phyloP scores from a whole-genome alignment of 305 asterid genomes.

The Ajuga reptans region DNA sequence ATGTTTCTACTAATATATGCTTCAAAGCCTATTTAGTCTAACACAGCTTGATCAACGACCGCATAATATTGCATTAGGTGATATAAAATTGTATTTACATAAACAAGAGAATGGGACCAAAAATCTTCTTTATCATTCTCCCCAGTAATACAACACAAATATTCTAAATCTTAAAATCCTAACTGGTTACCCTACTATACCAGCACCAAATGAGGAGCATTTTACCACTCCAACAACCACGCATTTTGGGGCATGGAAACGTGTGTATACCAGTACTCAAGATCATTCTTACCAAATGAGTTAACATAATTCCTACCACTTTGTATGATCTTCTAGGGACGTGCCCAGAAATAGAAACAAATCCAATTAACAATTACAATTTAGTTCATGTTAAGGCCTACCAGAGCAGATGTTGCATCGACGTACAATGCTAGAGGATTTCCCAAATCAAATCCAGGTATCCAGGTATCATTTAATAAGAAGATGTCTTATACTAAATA shows the following conservation, averaged over 20 bases:
- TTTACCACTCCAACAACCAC: neutral
- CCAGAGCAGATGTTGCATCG: neutral
- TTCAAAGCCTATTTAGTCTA: constrained; percentile 12
- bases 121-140: neutral
- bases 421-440: neutral
- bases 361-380: neutral
- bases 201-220: neutral
- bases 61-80: neutral
- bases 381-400: neutral
- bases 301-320: neutral
- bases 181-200: neutral
- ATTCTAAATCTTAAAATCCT: neutral
- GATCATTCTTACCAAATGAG: too few relatives aligned
- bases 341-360: neutral
- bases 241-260: neutral
- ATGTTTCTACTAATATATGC: constrained; percentile 14
- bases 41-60: neutral
- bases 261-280: neutral
- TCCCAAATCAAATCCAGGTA: neutral
- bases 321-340: neutral
- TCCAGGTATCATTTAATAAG: too few relatives aligned
- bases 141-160: neutral
- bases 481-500: neutral
- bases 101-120: neutral
- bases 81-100: neutral